Evolutionary conservation across 2,329 filamentous ascomycete species (phyloP), one percentile per base, ranked within the genome.

Genomic region (Pestalotiopsis sp.): DNA sequence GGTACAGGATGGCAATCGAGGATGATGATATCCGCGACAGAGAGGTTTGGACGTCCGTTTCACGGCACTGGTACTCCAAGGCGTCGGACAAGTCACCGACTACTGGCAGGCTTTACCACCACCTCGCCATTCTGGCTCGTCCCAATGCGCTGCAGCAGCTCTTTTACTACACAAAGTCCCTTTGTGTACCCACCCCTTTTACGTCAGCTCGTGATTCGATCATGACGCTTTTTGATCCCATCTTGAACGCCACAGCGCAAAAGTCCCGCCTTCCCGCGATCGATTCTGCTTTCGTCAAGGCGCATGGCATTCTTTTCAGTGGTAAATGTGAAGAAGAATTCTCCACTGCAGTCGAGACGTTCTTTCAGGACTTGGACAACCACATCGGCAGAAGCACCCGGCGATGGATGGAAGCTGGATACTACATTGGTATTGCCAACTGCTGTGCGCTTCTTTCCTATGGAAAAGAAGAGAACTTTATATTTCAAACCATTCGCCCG

Each of bases 61-160:
- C 92, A 0, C 84, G 91, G 0, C 90, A 91, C 57, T 98, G 95
- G 96, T 98, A 97, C 72, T 90, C 88, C 2, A 92, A 92, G 73
- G 93, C 93, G 0, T 92, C 93, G 0, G 92, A 97, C 72, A 91
- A 90, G 36, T 89, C 89, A 0, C 93, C 95, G 0, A 87, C 87
- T 0, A 90, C 92, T 0, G 95, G 95, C 0, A 85, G 95, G 0
- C 84, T 98, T 0, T 96, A 97, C 69, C 94, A 98, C 73, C 94
- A 98, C 75, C 82, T 98, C 0, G 95, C 94, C 0, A 95, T 95
- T 31, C 78, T 95, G 0, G 91, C 93, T 0, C 82, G 92, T 0
- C 91, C 92, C 0, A 90, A 93, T 69, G 87, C 87, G 0, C 79
- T 94, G 0, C 88, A 91, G 68, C 92, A 95, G 75, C 79, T 95